Evolutionary conservation across 495 filamentous ascomycete species (phyloP).

Genomic region (Mytilinidion resinicola): DNA sequence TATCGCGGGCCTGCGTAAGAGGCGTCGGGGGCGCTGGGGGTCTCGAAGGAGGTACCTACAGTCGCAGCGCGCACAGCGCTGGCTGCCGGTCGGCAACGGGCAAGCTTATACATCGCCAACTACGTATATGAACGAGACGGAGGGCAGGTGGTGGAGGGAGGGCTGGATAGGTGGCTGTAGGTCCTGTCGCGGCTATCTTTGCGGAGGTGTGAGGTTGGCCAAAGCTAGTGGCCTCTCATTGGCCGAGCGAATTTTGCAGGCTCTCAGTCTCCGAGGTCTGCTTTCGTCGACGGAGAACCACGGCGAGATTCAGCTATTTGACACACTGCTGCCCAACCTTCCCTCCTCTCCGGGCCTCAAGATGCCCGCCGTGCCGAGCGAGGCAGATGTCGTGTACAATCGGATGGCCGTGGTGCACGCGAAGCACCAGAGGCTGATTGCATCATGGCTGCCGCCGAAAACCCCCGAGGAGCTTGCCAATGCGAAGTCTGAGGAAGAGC

Average conservation of each 20-base stretch:
- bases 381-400: slow-evolving; percentile 44
- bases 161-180: slow-evolving; percentile 6
- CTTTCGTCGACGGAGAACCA: too few species aligned
- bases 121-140: slow-evolving; percentile 15
- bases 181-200: slow-evolving; percentile 2
- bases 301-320: slow-evolving; percentile 9
- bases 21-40: slow-evolving; percentile 16
- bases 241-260: slow-evolving; percentile 13
- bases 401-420: slow-evolving; percentile 41
- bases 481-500: slow-evolving; percentile 22
- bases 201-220: slow-evolving; percentile 1
- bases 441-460: slow-evolving; percentile 46
- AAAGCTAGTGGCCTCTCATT: too few species aligned
- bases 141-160: slow-evolving; percentile 19
- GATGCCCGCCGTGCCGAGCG: slow-evolving; percentile 26
- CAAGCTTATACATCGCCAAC: slow-evolving; percentile 63
- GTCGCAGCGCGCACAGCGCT: slow-evolving; percentile 59
- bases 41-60: slow-evolving; percentile 40
- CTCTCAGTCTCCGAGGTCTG: not conserved
- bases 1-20: slow-evolving; percentile 17
- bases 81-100: slow-evolving; percentile 59
- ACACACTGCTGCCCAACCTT: slow-evolving; percentile 11
- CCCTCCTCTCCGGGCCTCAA: not conserved
- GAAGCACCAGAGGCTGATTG: slow-evolving; percentile 39
- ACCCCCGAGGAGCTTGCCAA: slow-evolving; percentile 42